A percentile compares a stretch with the other conserved stretches of the same genome.
Evolutionary conservation across 148 eudicot species (phyloP).

Genomic region (Rhododendron henanense): DNA sequence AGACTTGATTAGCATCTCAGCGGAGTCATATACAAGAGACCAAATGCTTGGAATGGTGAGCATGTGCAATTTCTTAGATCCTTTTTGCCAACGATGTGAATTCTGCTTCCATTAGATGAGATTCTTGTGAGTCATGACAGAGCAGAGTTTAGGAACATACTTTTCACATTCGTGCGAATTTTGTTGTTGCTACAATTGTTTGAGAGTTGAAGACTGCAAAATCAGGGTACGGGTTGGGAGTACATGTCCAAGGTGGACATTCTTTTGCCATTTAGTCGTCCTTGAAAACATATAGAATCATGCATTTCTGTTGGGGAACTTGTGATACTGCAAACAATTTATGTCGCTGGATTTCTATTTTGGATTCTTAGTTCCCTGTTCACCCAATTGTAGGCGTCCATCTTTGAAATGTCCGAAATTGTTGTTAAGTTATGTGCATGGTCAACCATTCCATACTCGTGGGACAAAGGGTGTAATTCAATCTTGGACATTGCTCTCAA

Average conservation of each 20-base stretch:
- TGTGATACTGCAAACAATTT: neutral
- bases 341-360: neutral
- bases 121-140: neutral
- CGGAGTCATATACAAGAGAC: constrained; percentile 69
- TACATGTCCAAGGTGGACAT: neutral
- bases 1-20: constrained; percentile 82
- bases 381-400: neutral
- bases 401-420: neutral
- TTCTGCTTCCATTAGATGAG: neutral
- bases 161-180: no score
- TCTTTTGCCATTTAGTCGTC: neutral
- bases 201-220: neutral
- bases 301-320: neutral
- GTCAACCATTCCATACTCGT: neutral
- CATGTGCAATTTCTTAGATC: neutral
- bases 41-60: constrained; percentile 82
- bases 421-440: neutral
- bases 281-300: neutral
- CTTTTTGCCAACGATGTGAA: neutral
- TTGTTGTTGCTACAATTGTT: neutral
- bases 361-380: neutral
- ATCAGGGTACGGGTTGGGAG: neutral
- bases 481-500: neutral
- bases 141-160: neutral
- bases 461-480: neutral